Conservation (phyloP, 2,329 filamentous ascomycete species). For the Furcasterigmium sp. region DNA sequence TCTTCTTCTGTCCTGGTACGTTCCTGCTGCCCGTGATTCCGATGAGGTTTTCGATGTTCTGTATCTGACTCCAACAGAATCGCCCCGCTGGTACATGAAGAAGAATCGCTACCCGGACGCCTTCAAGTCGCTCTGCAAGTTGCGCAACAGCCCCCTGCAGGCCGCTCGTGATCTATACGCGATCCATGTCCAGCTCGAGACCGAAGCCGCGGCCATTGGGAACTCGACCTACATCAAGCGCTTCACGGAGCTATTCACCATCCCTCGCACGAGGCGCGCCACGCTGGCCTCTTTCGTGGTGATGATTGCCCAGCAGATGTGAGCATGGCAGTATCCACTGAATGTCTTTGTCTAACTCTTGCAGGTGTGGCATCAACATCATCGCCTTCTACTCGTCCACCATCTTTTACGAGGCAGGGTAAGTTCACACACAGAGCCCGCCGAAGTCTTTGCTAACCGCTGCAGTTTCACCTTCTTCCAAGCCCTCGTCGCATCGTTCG, state of each 20-base stretch:
- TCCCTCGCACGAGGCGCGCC: slow-evolving; percentile 53
- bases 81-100: slow-evolving; percentile 62
- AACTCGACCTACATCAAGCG: slow-evolving; percentile 38
- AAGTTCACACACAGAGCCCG: slow-evolving; percentile 34
- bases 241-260: slow-evolving; percentile 52
- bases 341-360: too few species aligned
- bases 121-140: slow-evolving; percentile 47
- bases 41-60: accelerated
- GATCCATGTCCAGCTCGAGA: slow-evolving; percentile 37
- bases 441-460: slow-evolving; percentile 3
- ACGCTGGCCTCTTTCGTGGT: slow-evolving; percentile 62
- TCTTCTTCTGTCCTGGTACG: slow-evolving; percentile 52
- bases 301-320: slow-evolving; percentile 63
- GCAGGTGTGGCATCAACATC: slow-evolving; percentile 37
- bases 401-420: slow-evolving; percentile 40
- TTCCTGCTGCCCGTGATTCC: not conserved
- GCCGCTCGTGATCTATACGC: slow-evolving; percentile 60
- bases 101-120: slow-evolving; percentile 50
- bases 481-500: slow-evolving; percentile 41
- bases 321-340: too few species aligned
- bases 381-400: slow-evolving; percentile 44
- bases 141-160: slow-evolving; percentile 54
- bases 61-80: slow-evolving; percentile 34
- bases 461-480: not conserved
- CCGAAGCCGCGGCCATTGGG: slow-evolving; percentile 20